These are phyloP conservation scores for Aspergillus phoenicis DNA, from an alignment of 2,329 filamentous ascomycete genomes.

Conservation along the genomic window DNA sequence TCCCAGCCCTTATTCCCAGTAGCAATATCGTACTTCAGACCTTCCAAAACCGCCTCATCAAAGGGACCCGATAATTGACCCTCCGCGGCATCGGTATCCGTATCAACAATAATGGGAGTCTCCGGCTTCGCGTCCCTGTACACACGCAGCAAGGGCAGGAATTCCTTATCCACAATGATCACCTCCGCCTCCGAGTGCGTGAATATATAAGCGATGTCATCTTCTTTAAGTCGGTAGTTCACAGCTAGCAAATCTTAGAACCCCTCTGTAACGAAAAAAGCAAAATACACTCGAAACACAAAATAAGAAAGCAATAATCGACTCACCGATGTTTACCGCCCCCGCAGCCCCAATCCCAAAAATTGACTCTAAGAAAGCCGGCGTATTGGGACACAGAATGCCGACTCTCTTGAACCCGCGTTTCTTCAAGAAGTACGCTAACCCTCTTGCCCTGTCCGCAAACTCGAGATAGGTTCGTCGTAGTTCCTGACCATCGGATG, in stretches of 20 bases:
- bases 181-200: slow-evolving; percentile 81
- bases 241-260: slow-evolving; percentile 47
- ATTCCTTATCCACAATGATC: slow-evolving; percentile 87
- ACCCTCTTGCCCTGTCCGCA: slow-evolving; percentile 80
- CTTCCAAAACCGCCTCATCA: slow-evolving; percentile 80
- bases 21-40: slow-evolving; percentile 69
- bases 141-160: slow-evolving; percentile 65
- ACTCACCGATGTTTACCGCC: slow-evolving; percentile 68
- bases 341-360: slow-evolving; percentile 85
- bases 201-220: slow-evolving; percentile 90
- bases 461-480: slow-evolving; percentile 78
- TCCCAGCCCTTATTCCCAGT: slow-evolving; percentile 73
- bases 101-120: slow-evolving; percentile 76
- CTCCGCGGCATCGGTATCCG: slow-evolving; percentile 77
- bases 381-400: slow-evolving; percentile 87
- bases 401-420: slow-evolving; percentile 76
- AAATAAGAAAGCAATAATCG: not conserved
- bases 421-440: slow-evolving; percentile 84
- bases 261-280: not conserved
- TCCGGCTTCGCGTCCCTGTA: slow-evolving; percentile 64
- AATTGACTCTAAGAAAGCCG: slow-evolving; percentile 87
- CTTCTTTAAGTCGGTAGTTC: slow-evolving; percentile 75
- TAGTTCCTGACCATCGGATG: slow-evolving; percentile 72
- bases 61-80: slow-evolving; percentile 77
- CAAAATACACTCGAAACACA: no score